phyloP scores from a whole-genome alignment of 805 yeast species.

The Candida loeiensis region DNA sequence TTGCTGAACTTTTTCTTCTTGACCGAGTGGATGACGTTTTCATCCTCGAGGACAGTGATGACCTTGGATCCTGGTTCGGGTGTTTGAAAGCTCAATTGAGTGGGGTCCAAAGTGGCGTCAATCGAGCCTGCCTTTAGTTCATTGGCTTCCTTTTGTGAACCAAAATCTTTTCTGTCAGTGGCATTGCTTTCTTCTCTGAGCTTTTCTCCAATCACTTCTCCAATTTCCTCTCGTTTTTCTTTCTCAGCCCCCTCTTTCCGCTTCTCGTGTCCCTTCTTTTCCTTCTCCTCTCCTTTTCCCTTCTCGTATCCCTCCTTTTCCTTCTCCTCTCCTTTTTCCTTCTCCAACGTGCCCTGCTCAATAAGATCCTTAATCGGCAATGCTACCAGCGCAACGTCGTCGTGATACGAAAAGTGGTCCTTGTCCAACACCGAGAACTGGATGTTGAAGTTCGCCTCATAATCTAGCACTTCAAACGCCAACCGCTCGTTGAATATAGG shows the following conservation, averaged over 20 bases:
- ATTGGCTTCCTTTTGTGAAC: too few relatives aligned
- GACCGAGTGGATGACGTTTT: slow-evolving; percentile 28
- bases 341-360: slow-evolving; percentile 11
- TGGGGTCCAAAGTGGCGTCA: too few relatives aligned
- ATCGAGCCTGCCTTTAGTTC: too few relatives aligned
- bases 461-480: slow-evolving; percentile 69
- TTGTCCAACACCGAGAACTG: slow-evolving; percentile 77
- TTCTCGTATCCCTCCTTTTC: neutral
- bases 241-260: too few relatives aligned
- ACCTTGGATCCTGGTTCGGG: slow-evolving; percentile 12
- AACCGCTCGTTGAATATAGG: slow-evolving; percentile 81
- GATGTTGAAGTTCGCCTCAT: slow-evolving; percentile 63
- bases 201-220: too few relatives aligned
- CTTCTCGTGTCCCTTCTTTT: neutral
- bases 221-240: too few relatives aligned
- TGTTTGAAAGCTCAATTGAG: too few relatives aligned
- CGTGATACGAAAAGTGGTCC: slow-evolving; percentile 80
- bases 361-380: slow-evolving; percentile 53
- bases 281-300: neutral
- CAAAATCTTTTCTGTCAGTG: too few relatives aligned
- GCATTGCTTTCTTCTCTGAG: too few relatives aligned
- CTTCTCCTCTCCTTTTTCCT: neutral
- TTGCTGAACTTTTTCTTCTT: slow-evolving; percentile 25
- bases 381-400: slow-evolving; percentile 67
- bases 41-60: slow-evolving; percentile 25